phyloP scores from a whole-genome alignment of 768 basidiomycete species.

The Trametes punicea region DNA sequence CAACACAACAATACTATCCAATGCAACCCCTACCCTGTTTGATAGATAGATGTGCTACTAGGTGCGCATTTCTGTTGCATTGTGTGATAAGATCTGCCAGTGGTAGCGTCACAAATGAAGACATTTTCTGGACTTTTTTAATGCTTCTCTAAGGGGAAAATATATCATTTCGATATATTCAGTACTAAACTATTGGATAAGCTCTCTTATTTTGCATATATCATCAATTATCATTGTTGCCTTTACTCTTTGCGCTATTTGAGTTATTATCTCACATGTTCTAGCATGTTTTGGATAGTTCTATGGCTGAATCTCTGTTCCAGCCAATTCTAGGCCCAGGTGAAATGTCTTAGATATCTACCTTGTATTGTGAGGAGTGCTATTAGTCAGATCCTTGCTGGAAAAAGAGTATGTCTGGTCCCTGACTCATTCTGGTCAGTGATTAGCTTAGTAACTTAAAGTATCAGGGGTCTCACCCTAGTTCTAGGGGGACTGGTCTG shows the following conservation, averaged over 20 bases:
- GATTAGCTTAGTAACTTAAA: no score
- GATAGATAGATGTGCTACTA: constrained; percentile 2
- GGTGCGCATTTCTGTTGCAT: no score
- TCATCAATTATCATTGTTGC: no score
- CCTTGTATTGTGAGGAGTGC: neutral
- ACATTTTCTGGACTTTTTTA: neutral
- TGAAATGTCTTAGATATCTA: neutral
- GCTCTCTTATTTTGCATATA: no score
- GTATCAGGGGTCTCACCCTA: no score
- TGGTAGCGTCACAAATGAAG: neutral
- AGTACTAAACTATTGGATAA: no score
- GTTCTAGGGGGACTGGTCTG: no score
- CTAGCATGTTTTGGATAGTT: neutral
- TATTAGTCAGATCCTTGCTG: neutral
- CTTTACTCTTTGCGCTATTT: no score
- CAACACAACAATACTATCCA: no score
- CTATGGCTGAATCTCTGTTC: neutral
- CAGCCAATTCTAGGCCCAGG: neutral
- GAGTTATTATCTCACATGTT: neutral
- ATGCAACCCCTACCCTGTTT: constrained; percentile 2
- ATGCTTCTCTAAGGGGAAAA: no score
- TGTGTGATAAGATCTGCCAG: no score
- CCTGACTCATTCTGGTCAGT: neutral
- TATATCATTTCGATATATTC: neutral
- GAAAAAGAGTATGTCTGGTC: neutral